phyloP scores from a whole-genome alignment of 176 grass and related monocot genomes.

The Chloris gayana region DNA sequence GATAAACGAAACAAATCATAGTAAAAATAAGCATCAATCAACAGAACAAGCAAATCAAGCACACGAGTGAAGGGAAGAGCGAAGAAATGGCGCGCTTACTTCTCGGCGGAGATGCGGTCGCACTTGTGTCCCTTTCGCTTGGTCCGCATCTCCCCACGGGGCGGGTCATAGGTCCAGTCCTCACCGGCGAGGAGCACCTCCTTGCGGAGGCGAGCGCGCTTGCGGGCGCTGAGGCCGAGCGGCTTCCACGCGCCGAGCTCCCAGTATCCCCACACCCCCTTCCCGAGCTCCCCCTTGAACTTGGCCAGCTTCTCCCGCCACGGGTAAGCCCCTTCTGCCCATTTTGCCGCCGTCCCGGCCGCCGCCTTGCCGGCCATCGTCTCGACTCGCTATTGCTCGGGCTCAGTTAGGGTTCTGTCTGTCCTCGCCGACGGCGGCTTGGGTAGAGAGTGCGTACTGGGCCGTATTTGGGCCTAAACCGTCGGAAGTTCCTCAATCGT shows the following conservation, averaged over 20 bases:
- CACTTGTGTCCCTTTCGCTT: slow-evolving; percentile 63
- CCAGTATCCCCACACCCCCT: slow-evolving; percentile 92
- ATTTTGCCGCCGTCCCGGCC: slow-evolving; percentile 39
- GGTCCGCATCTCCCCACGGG: slow-evolving; percentile 59
- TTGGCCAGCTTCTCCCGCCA: slow-evolving; percentile 76
- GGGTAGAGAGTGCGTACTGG: not conserved
- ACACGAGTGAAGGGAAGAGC: not conserved
- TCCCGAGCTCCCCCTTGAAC: slow-evolving; percentile 61
- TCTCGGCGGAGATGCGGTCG: slow-evolving; percentile 60
- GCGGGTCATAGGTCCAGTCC: slow-evolving; percentile 53
- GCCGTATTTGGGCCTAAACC: not conserved
- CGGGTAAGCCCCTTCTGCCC: slow-evolving; percentile 47
- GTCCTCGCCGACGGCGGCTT: not conserved
- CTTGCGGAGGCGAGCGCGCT: slow-evolving; percentile 84
- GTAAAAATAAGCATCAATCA: not conserved
- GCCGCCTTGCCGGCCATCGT: slow-evolving; percentile 56
- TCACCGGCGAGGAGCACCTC: slow-evolving; percentile 84
- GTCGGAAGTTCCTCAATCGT: not conserved
- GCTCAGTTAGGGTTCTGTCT: slow-evolving; percentile 7
- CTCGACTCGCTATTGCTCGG: not conserved
- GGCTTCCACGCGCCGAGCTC: slow-evolving; percentile 95
- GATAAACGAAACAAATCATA: not conserved
- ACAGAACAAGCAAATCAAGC: not conserved
- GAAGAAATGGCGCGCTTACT: slow-evolving; percentile 36
- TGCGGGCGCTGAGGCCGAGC: slow-evolving; percentile 69